Evolutionary conservation across 2,329 filamentous ascomycete genomes (phyloP), one percentile per base, ranked within the genome.

Genomic region (Septoria petroselini): DNA sequence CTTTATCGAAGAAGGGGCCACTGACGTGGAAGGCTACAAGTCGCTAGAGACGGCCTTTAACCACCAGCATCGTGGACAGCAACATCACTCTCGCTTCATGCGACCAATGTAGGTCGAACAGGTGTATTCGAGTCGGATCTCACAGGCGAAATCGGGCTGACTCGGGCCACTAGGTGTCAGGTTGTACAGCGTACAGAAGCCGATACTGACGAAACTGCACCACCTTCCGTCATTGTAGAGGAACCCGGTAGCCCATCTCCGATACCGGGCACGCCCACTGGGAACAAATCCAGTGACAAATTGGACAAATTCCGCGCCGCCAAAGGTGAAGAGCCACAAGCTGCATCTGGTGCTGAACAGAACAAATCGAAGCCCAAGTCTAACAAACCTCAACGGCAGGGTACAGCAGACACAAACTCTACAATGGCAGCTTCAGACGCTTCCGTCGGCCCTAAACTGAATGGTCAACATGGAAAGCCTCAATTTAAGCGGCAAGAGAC

Each of bases 1-100:
- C 6, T 84, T 84, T 57, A 78, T 84, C 27, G 82, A 85, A 62
- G 77, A 80, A 30, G 80, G 80, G 0, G 75, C 77, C 12, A 73
- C 74, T n/a, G 81, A 84, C 61, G 76, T 83, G 1, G 79, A 83
- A 59, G 77, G 78, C 1, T 84, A 83, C 67, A 84, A 83, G 58
- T 78, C 79, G 0, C 62, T 85, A 2, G 80, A 82, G 58, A 76
- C 77, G 53, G 81, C 77, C 3, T 82, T 84, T 54, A 77, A 76
- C 35, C 80, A 83, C 55, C 79, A 83, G 53, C 81, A 84, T 62
- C 73, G 79, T 0, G 81, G 81, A 0, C 73, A 76, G 21, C 72
- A 76, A 34, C 71, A 76, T 0, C 81, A 84, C 59, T 80, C 79
- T 0, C 75, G 80, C 38, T 84, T 81, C 55, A 84, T 84, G 81